phyloP scores from a whole-genome alignment of 1,284 basidiomycete species.

The Porogramme epimiltina region DNA sequence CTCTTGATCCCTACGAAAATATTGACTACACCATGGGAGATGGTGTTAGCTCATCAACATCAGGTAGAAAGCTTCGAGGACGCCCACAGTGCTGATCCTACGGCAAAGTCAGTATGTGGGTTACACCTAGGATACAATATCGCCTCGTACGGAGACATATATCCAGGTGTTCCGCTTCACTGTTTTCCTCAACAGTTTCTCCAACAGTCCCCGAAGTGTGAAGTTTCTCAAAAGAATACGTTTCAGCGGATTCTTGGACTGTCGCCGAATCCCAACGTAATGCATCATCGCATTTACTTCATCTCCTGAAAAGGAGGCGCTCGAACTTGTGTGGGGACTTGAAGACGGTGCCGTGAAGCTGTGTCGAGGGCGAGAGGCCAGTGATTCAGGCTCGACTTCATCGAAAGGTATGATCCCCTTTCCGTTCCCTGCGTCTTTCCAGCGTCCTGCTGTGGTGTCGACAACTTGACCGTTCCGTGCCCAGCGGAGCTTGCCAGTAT shows the following conservation, averaged over 20 bases:
- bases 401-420: conserved; percentile 56
- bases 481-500: conserved; percentile 73
- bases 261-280: conserved; percentile 41
- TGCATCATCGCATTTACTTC: conserved; percentile 49
- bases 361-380: conserved; percentile 22
- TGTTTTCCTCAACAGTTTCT: conserved; percentile 63
- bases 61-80: background rate
- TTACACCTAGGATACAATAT: too few species aligned
- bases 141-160: conserved; percentile 53
- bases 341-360: conserved; percentile 25
- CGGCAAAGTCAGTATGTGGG: background rate
- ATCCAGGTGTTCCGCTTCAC: conserved; percentile 70
- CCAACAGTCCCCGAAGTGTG: conserved; percentile 54
- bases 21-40: conserved; percentile 55
- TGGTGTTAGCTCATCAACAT: background rate
- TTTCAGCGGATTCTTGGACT: conserved; percentile 40
- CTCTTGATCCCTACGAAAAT: conserved; percentile 75
- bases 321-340: conserved; percentile 4
- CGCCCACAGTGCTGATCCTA: background rate
- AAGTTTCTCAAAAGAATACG: conserved; percentile 46
- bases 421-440: conserved; percentile 65
- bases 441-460: conserved; percentile 61
- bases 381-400: conserved; percentile 24
- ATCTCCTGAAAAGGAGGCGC: conserved; percentile 13
- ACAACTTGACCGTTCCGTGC: conserved; percentile 63